Percentiles rank a stretch among this genome's conserved stretches.
Conservation (phyloP, 176 grass and related monocot species). For the Guadua angustifolia region DNA sequence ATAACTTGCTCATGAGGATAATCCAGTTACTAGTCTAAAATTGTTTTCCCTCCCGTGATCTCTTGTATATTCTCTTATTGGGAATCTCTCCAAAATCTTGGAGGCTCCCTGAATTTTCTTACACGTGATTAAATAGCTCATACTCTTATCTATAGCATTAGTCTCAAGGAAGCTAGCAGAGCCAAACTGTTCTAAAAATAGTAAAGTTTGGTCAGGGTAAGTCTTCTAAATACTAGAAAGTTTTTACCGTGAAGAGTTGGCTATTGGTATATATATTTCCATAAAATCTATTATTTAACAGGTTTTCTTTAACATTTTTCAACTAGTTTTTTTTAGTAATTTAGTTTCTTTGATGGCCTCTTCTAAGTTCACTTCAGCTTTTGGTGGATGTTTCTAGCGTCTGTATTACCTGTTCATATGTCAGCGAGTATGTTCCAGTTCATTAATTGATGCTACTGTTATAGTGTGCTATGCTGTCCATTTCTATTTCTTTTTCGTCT, state of each 20-base stretch:
- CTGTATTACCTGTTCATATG: constrained; percentile 29
- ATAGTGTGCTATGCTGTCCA: constrained; percentile 23
- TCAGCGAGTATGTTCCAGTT: neutral
- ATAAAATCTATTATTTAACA: neutral
- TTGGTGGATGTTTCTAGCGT: constrained; percentile 27
- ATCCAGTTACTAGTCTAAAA: neutral
- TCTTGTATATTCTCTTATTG: neutral
- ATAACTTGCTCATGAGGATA: neutral
- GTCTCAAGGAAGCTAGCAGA: constrained; percentile 27
- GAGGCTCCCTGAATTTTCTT: neutral
- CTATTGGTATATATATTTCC: neutral
- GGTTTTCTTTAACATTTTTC: neutral
- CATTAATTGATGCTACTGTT: constrained; percentile 24
- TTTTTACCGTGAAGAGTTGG: neutral
- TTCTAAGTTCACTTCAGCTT: constrained; percentile 13
- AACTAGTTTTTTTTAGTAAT: neutral
- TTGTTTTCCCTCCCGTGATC: neutral
- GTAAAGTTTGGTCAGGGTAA: neutral
- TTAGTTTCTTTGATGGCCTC: constrained; percentile 7
- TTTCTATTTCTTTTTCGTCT: neutral
- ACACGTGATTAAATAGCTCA: constrained; percentile 29
- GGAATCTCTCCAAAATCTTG: neutral
- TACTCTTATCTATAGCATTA: neutral
- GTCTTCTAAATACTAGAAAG: neutral
- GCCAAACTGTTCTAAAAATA: constrained; percentile 27